Percentiles rank a stretch among this genome's conserved stretches.
Conservation (phyloP, 441 rosid genomes). For the Euphorbia schlechtendalii region DNA sequence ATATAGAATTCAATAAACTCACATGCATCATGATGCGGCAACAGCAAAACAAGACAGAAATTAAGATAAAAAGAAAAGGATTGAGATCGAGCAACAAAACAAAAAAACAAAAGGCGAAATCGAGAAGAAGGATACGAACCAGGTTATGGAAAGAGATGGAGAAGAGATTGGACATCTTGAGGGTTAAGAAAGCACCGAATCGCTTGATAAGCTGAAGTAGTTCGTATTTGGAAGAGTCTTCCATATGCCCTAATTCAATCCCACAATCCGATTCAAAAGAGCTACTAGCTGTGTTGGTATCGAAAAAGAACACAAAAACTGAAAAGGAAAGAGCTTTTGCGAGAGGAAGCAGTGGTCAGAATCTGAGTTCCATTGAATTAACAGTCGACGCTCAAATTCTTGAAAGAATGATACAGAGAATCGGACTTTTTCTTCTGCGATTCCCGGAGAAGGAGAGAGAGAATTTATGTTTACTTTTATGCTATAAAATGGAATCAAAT, state of each 20-base stretch:
- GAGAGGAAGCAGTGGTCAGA: background rate
- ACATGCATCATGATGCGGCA: background rate
- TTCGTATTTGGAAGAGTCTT: slow-evolving; percentile 69
- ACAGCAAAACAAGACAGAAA: too few relatives aligned
- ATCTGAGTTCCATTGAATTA: background rate
- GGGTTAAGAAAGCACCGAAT: slow-evolving; percentile 65
- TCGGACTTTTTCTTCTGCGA: background rate
- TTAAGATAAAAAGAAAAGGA: background rate
- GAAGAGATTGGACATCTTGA: slow-evolving; percentile 74
- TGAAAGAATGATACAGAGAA: background rate
- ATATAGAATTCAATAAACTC: background rate
- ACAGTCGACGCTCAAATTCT: background rate
- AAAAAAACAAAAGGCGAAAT: background rate
- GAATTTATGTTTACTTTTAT: background rate
- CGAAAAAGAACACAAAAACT: background rate
- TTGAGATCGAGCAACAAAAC: slow-evolving; percentile 25
- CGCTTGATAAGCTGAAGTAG: slow-evolving; percentile 74
- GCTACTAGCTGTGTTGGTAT: background rate
- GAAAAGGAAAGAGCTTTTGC: background rate
- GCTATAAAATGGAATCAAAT: too few relatives aligned
- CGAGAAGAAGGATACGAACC: slow-evolving; percentile 35
- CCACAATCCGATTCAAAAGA: background rate
- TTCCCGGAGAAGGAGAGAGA: background rate
- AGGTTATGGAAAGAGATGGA: slow-evolving; percentile 53
- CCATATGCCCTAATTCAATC: slow-evolving; percentile 36